These are phyloP conservation scores for Populus hybrid DNA, from an alignment of 441 rosid species.

Conservation along the genomic window DNA sequence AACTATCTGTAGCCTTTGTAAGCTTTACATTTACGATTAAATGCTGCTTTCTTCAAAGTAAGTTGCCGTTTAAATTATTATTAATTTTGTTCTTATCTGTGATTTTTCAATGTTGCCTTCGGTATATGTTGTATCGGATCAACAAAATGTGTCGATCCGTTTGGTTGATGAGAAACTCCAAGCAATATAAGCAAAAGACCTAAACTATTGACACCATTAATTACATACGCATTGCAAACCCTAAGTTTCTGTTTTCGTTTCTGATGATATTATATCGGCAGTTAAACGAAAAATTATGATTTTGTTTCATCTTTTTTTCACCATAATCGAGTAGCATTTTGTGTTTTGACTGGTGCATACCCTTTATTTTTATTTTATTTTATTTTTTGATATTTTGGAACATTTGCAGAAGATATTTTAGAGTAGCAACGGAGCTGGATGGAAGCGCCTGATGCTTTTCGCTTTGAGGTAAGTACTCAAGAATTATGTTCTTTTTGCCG, in stretches of 20 bases:
- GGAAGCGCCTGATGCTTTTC: conserved; percentile 4
- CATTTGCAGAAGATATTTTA: not conserved
- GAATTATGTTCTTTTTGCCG: not conserved
- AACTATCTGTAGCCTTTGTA: not conserved
- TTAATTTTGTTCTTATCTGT: not conserved
- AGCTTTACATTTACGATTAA: not conserved
- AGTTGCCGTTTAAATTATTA: not conserved
- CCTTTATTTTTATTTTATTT: not conserved
- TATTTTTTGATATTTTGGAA: not conserved
- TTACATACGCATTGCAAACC: not conserved
- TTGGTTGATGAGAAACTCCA: conserved; percentile 20
- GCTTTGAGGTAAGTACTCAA: conserved; percentile 18
- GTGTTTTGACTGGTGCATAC: not conserved
- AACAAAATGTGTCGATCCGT: conserved; percentile 3
- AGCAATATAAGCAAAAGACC: conserved; percentile 8
- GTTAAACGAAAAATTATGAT: too few relatives aligned
- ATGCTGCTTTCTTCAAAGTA: conserved; percentile 13
- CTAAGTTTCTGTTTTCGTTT: too few relatives aligned
- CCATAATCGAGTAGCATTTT: not conserved
- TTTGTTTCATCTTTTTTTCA: not conserved
- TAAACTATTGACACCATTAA: not conserved
- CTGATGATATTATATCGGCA: not conserved
- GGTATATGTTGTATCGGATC: too few relatives aligned
- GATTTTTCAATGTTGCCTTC: too few relatives aligned
- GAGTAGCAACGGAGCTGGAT: not conserved